These are phyloP conservation scores for Fusarium albidum DNA, from an alignment of 2,329 filamentous ascomycete genomes.

Conservation along the genomic window DNA sequence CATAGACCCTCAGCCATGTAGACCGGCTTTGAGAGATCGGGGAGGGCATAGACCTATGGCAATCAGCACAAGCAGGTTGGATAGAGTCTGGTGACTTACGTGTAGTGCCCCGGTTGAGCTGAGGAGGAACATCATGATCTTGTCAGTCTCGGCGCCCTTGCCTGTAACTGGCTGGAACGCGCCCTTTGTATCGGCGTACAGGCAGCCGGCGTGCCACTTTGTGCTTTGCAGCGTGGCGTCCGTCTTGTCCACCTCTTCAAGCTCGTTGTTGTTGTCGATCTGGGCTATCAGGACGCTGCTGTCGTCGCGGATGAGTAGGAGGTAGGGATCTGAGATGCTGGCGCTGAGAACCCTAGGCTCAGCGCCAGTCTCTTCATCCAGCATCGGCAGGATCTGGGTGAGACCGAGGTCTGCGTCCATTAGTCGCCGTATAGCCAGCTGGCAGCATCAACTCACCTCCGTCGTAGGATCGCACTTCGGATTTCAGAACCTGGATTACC, in stretches of 20 bases:
- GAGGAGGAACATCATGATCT: conserved; percentile 78
- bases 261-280: conserved; percentile 79
- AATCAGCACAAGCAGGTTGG: conserved; percentile 3
- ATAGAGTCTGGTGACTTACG: conserved; percentile 58
- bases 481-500: conserved; percentile 86
- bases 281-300: conserved; percentile 80
- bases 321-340: conserved; percentile 86
- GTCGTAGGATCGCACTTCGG: conserved; percentile 90
- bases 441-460: conserved; percentile 67
- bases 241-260: conserved; percentile 79
- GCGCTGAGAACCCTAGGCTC: conserved; percentile 81
- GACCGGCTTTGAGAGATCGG: conserved; percentile 74
- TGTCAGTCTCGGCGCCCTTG: conserved; percentile 50
- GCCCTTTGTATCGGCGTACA: conserved; percentile 75
- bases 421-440: conserved; percentile 19
- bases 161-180: conserved; percentile 57
- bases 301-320: conserved; percentile 86
- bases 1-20: conserved; percentile 80
- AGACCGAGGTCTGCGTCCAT: conserved; percentile 77
- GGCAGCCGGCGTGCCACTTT: conserved; percentile 83
- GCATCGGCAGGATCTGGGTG: conserved; percentile 90
- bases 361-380: conserved; percentile 86
- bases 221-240: conserved; percentile 64
- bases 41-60: conserved; percentile 75
- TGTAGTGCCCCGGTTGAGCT: conserved; percentile 77